phyloP scores from a whole-genome alignment of 768 basidiomycete genomes.

The Glaciozyma martinii region DNA sequence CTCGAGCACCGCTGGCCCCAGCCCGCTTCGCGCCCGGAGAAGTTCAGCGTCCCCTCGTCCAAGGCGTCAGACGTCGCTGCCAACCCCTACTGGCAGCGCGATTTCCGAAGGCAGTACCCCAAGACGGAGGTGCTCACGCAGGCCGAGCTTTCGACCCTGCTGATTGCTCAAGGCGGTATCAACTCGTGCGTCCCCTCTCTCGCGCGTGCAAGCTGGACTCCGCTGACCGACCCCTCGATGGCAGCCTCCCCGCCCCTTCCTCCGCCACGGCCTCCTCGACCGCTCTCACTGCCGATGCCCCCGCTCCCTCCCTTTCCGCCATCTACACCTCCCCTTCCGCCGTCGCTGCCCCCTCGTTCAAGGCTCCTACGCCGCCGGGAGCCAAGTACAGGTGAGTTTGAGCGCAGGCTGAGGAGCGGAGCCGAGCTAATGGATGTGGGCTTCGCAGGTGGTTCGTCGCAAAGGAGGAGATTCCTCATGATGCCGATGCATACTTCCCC shows the following conservation, averaged over 20 bases:
- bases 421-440: too few species aligned
- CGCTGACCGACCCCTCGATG: neutral
- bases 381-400: conserved; percentile 11
- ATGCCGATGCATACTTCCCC: neutral
- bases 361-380: conserved; percentile 26
- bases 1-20: conserved; percentile 19
- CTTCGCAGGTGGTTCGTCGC: neutral
- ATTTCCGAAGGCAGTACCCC: conserved; percentile 17
- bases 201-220: neutral
- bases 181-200: conserved; percentile 13
- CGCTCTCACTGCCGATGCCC: conserved; percentile 28
- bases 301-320: conserved; percentile 25
- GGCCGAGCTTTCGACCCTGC: conserved; percentile 27
- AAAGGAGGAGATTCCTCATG: neutral
- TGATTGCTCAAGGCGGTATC: conserved; percentile 30
- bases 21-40: conserved; percentile 29
- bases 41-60: conserved; percentile 29
- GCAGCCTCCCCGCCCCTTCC: conserved; percentile 21
- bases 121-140: conserved; percentile 28
- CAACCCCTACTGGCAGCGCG: conserved; percentile 31
- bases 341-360: conserved; percentile 8
- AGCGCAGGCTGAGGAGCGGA: neutral
- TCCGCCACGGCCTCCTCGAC: conserved; percentile 12
- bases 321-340: conserved; percentile 16
- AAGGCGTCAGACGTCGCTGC: conserved; percentile 29